Conservation (phyloP, 2,329 filamentous ascomycete genomes). For the Paracorniculantispora psalliotae region DNA sequence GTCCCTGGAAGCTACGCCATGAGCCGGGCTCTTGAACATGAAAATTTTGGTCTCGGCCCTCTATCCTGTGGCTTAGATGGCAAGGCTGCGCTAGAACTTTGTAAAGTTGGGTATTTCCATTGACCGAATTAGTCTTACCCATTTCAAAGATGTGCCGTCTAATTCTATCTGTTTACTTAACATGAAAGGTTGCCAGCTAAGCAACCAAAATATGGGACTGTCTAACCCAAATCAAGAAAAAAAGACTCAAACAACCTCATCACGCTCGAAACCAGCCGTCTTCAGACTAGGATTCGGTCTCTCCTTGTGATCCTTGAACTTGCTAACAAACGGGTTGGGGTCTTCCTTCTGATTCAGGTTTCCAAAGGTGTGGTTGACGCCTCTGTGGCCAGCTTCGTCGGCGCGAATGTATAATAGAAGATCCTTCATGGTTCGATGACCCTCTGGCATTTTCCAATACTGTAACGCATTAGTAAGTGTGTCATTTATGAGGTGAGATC, state of each 20-base stretch:
- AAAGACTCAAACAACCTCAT: slow-evolving; percentile 62
- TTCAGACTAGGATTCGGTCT: slow-evolving; percentile 63
- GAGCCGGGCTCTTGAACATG: background rate
- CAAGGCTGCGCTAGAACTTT: background rate
- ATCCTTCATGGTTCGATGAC: slow-evolving; percentile 75
- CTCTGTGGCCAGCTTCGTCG: slow-evolving; percentile 85
- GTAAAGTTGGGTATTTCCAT: slow-evolving; percentile 5
- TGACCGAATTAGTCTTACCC: background rate
- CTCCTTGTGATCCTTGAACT: slow-evolving; percentile 64
- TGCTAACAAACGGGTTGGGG: slow-evolving; percentile 85
- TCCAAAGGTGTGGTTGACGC: slow-evolving; percentile 91
- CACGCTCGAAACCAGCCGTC: slow-evolving; percentile 73
- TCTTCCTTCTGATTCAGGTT: slow-evolving; percentile 83
- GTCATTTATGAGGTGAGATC: background rate
- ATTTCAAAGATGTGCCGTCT: background rate
- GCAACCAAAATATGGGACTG: background rate
- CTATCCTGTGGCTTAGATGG: background rate
- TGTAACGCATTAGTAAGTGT: slow-evolving; percentile 17
- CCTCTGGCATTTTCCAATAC: slow-evolving; percentile 95
- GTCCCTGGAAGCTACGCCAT: background rate
- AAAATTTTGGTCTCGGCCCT: background rate
- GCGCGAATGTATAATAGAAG: slow-evolving; percentile 82
- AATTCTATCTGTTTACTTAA: background rate
- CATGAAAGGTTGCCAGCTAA: background rate
- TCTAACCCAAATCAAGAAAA: background rate